Evolutionary conservation across 345 rosid genomes (phyloP), one percentile per base, ranked within the genome.

Genomic region (Rhodamnia rubescens): DNA sequence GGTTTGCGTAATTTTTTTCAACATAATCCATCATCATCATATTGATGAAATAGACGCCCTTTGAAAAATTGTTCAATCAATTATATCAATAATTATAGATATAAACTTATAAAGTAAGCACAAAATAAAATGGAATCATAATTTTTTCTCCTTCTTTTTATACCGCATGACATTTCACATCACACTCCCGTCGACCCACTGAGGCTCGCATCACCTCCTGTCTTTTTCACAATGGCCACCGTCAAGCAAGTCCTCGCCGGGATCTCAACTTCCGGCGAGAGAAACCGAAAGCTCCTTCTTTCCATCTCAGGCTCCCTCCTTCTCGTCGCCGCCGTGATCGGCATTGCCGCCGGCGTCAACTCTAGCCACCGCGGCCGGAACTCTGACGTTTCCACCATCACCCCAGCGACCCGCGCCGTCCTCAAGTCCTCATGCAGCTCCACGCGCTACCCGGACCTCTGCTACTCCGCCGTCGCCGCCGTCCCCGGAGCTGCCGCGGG

Each of bases 401-500:
- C n/a, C 15, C 82, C 93, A 29, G 78, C 90, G 20, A 89, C 96
- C 18, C 99, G 93, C 61, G 91, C 92, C 61, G 85, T 96, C 8
- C 90, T 95, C 81, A 94, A 89, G 89, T 84, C 94, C 75, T 87
- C 98, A 0, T 96, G 99, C 64, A 90, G 93, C 89, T 83, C 80
- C 90, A 92, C 99, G 7, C 83, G 75, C 15, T 94, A 89, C 92
- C 95, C 94, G 2, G 99, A 94, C 5, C 89, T 95, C 15, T 97
- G 99, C 89, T 86, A 86, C 90, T 95, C 98, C 0, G 90, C 92
- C n/a, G 78, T 95, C 21, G 92, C 94, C 83, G 44, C 88, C 24
- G 83, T 86, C 83, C 91, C 93, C 14, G 90, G 83, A 36, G 89
- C 87, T 42, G 14, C 88, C 1, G 50, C 27, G 50, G 88, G 87